A percentile compares a stretch with the other conserved stretches of the same genome.
phyloP scores from a whole-genome alignment of 345 rosid species.

The Draba incana region DNA sequence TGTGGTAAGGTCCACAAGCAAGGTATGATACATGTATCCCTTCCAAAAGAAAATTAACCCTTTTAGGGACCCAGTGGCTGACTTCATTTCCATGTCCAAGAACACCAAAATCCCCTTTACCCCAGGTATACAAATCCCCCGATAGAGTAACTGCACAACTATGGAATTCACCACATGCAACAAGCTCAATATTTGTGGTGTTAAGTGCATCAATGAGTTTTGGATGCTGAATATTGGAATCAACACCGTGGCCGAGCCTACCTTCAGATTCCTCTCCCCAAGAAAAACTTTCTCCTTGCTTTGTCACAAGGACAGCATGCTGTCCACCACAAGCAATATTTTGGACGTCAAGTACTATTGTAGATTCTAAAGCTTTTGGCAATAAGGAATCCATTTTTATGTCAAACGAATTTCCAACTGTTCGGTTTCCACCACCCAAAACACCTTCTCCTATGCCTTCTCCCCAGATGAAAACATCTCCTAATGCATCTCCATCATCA shows the following conservation, averaged over 20 bases:
- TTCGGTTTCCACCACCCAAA: slow-evolving; percentile 44
- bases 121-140: slow-evolving; percentile 74
- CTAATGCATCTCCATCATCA: slow-evolving; percentile 54
- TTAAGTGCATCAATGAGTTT: slow-evolving; percentile 56
- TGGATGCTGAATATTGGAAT: slow-evolving; percentile 61
- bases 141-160: slow-evolving; percentile 71
- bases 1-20: slow-evolving; percentile 84
- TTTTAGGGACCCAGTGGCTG: slow-evolving; percentile 63
- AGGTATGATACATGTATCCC: slow-evolving; percentile 65
- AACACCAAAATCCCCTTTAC: slow-evolving; percentile 65
- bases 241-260: slow-evolving; percentile 74
- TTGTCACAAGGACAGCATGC: slow-evolving; percentile 58
- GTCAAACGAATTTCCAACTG: slow-evolving; percentile 40
- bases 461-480: slow-evolving; percentile 64
- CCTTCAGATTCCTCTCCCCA: slow-evolving; percentile 73
- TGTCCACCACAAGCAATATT: slow-evolving; percentile 58
- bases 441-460: slow-evolving; percentile 52
- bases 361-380: slow-evolving; percentile 59
- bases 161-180: slow-evolving; percentile 75
- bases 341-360: slow-evolving; percentile 51
- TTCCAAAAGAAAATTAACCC: slow-evolving; percentile 56
- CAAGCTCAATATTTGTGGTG: slow-evolving; percentile 53
- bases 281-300: slow-evolving; percentile 55
- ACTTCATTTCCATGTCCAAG: slow-evolving; percentile 63
- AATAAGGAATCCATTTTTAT: slow-evolving; percentile 47